phyloP scores from a whole-genome alignment of 306 rosid species.

The Inga leiocalycina region DNA sequence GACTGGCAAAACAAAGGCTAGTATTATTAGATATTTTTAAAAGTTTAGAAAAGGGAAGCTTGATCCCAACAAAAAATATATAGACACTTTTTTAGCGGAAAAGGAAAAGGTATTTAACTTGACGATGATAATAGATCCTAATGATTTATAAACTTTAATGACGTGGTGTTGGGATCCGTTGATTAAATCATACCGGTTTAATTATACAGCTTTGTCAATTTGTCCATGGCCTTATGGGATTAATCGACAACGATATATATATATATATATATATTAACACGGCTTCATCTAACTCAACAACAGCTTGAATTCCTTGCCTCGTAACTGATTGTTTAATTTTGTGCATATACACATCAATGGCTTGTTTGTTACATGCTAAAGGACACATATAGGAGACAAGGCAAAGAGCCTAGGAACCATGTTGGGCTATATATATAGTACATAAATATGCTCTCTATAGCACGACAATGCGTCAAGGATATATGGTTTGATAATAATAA shows the following conservation, averaged over 20 bases:
- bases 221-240: slow-evolving; percentile 27
- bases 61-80: not conserved
- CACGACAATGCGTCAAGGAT: not conserved
- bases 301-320: not conserved
- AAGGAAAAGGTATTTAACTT: not conserved
- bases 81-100: not conserved
- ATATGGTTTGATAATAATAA: not conserved
- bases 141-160: slow-evolving; percentile 29
- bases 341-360: not conserved
- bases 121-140: slow-evolving; percentile 32
- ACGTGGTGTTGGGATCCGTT: slow-evolving; percentile 38
- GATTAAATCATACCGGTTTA: slow-evolving; percentile 2
- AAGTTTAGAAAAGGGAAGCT: not conserved
- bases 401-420: not conserved
- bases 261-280: not conserved
- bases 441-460: not conserved
- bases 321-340: not conserved
- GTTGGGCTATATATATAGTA: not conserved
- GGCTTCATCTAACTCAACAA: slow-evolving; percentile 28
- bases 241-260: not conserved
- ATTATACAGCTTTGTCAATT: slow-evolving; percentile 38
- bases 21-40: not conserved
- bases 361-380: not conserved
- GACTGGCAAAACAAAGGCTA: not conserved
- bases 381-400: not conserved